Evolutionary conservation across 2,329 filamentous ascomycete species (phyloP).

Genomic region (Monosporascus sp.): DNA sequence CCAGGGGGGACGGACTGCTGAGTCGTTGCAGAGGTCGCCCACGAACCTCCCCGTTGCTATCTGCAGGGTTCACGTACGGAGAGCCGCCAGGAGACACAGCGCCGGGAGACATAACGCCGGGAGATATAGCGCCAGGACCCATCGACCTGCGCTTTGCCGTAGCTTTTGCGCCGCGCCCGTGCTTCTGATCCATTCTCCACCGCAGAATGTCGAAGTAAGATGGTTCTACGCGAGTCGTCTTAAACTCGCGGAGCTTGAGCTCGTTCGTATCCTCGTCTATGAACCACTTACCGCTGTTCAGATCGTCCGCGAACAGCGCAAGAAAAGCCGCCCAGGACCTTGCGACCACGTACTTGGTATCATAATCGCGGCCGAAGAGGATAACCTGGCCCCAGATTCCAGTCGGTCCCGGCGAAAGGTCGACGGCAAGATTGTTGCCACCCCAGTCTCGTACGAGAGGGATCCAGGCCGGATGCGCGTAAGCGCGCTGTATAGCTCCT

Average conservation of each 20-base stretch:
- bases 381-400: slow-evolving; percentile 97
- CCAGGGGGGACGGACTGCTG: slow-evolving; percentile 57
- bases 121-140: slow-evolving; percentile 39
- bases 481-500: slow-evolving; percentile 83
- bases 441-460: slow-evolving; percentile 96
- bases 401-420: slow-evolving; percentile 82
- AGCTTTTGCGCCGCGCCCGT: slow-evolving; percentile 57
- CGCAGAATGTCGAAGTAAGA: slow-evolving; percentile 90
- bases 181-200: slow-evolving; percentile 94
- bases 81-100: slow-evolving; percentile 43
- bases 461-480: slow-evolving; percentile 93
- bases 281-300: slow-evolving; percentile 83
- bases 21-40: slow-evolving; percentile 70
- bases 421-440: slow-evolving; percentile 93
- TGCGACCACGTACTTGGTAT: slow-evolving; percentile 95
- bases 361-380: slow-evolving; percentile 93
- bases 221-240: slow-evolving; percentile 81
- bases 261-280: slow-evolving; percentile 91
- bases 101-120: slow-evolving; percentile 30
- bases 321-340: slow-evolving; percentile 88
- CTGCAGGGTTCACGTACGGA: slow-evolving; percentile 62
- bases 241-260: slow-evolving; percentile 90
- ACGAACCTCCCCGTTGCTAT: slow-evolving; percentile 55
- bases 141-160: slow-evolving; percentile 50
- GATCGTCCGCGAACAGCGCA: slow-evolving; percentile 81